Evolutionary conservation across 768 basidiomycete species (phyloP), one percentile per base, ranked within the genome.

Genomic region (Crucibulum laeve): DNA sequence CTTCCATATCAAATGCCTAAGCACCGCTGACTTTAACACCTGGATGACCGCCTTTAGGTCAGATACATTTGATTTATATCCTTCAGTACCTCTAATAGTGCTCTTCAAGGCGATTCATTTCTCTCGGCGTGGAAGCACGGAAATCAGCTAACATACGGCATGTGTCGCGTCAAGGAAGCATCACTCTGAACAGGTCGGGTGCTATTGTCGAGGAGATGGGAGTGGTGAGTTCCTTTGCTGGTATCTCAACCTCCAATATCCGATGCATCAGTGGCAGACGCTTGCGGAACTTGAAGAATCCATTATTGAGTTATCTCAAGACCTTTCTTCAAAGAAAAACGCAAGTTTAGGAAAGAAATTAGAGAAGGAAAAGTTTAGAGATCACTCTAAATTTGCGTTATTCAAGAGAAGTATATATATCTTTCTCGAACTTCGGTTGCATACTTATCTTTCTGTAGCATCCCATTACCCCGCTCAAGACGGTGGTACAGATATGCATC

Each of bases 1-100:
- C 1, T 91, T 91, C 57, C 89, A 91, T 61, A 76, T 91, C 49
- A 87, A 84, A 61, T 88, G 86, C 57, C 62, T 88, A n/a, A 81
- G 66, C 37, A 62, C 64, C 14, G 77, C 80, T 6, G 89, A 91
- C 54, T 91, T 88, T 50, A 65, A 80, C 38, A 64, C 56, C 38
- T 91, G 89, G 89, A 85, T 87, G 77, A 49, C 67, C 19, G 81
- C 83, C 21, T 77, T 90, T 56, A 81, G 88, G 87, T 85, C 52
- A 61, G 46, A 43, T 22, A 8, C 38, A 23, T 26, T 45, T 45
- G 13, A 43, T 45, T 32, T 43, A 24, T 24, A 25, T 44, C 43
- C 23, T 39, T 42, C 44, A 42, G 33, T 30, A 25, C 15, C 38
- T 43, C 52, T 46, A 55, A 52, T 34, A 32, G 38, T 47, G 26